Conservation (phyloP, 2,329 filamentous ascomycete genomes). For the Albophoma yamanashiensis region DNA sequence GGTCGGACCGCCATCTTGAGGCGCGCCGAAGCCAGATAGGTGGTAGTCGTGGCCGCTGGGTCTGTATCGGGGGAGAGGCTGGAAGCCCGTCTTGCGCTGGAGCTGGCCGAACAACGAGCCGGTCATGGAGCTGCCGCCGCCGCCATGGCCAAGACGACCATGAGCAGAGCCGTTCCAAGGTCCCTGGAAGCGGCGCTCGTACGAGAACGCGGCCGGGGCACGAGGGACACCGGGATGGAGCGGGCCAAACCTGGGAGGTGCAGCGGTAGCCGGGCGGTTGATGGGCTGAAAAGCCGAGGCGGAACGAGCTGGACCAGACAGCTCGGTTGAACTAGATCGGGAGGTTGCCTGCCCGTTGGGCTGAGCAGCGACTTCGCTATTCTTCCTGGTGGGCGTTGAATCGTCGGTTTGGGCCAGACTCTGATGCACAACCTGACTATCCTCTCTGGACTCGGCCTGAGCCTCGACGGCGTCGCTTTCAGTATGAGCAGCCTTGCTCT, state of each 20-base stretch:
- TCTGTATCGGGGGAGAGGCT: conserved; percentile 14
- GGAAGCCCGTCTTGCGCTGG: conserved; percentile 3
- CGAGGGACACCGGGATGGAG: conserved; percentile 17
- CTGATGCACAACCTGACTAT: neutral
- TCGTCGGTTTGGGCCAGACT: neutral
- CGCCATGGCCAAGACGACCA: conserved; percentile 3
- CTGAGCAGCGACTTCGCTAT: neutral
- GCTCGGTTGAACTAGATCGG: neutral
- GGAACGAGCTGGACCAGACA: conserved; percentile 8
- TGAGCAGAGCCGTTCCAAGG: conserved; percentile 12
- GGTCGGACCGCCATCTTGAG: conserved; percentile 10
- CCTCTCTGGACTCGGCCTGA: neutral
- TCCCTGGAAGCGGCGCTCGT: conserved; percentile 12
- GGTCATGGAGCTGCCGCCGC: neutral
- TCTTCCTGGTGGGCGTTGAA: conserved; percentile 2
- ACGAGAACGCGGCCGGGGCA: conserved; percentile 12
- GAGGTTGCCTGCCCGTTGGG: neutral
- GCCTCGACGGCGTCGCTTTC: neutral
- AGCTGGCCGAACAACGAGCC: conserved; percentile 6
- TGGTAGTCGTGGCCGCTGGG: conserved; percentile 20
- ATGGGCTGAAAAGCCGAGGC: conserved; percentile 14
- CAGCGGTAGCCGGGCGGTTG: conserved; percentile 7
- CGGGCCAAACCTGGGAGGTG: conserved; percentile 20
- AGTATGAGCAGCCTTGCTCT: neutral
- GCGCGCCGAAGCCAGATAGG: conserved; percentile 8